A percentile compares a stretch with the other conserved stretches of the same genome.
Evolutionary conservation across 257 asterid species (phyloP).

Genomic region (Cynanchum wilfordii): DNA sequence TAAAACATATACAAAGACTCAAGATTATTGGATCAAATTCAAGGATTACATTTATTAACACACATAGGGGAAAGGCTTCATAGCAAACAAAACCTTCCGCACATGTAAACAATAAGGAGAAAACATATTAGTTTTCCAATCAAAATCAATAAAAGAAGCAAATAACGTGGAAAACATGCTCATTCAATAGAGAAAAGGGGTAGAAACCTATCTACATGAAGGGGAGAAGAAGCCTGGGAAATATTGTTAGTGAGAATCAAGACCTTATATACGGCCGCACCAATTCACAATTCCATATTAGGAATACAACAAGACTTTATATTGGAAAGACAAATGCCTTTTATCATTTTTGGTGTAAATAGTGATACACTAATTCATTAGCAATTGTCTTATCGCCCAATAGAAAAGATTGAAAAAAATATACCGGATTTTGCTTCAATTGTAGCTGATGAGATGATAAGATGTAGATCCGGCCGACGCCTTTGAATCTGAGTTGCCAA

Average conservation of each 20-base stretch:
- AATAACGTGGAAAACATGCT: too few relatives aligned
- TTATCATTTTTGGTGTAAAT: neutral
- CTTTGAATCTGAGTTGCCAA: slow-evolving; percentile 56
- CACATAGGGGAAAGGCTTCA: too few relatives aligned
- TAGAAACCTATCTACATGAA: neutral
- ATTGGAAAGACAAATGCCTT: neutral
- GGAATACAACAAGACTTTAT: neutral
- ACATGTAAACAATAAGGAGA: too few relatives aligned
- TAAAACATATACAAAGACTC: too few relatives aligned
- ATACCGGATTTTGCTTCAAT: slow-evolving; percentile 91
- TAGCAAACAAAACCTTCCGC: too few relatives aligned
- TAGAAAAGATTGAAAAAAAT: neutral
- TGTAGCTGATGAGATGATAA: slow-evolving; percentile 91
- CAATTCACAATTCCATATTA: neutral
- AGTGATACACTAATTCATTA: neutral
- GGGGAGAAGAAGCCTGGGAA: neutral
- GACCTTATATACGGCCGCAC: neutral
- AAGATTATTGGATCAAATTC: too few relatives aligned
- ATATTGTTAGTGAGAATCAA: neutral
- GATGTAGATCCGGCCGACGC: slow-evolving; percentile 82
- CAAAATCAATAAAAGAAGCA: too few relatives aligned
- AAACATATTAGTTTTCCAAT: too few relatives aligned
- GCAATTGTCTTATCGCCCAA: neutral
- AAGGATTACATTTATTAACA: too few relatives aligned
- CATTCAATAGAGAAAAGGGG: neutral